Evolutionary conservation across 1,284 basidiomycete genomes (phyloP), one percentile per base, ranked within the genome.

Genomic region (Paramarasmius palmivorus): DNA sequence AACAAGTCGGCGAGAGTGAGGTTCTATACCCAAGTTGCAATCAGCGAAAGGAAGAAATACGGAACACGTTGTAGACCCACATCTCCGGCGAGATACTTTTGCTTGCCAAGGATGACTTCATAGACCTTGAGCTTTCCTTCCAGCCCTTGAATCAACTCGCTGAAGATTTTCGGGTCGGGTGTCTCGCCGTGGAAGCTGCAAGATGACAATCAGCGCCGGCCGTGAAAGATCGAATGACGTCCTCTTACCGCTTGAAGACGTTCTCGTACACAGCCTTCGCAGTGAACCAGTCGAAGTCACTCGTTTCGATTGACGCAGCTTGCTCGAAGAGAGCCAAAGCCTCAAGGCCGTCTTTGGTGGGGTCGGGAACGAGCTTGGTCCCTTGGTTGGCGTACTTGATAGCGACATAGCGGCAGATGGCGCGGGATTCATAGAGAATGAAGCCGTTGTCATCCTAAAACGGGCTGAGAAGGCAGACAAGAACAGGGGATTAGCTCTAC

Each of bases 11-110:
- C 71, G 12, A 73, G 61, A 6, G 70, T 69, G 12, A 73, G 40
- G n/a, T 65, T 63, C 70, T 72, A 10, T 20, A 32, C 36, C 20
- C 46, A 25, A 42, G 19, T 47, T 15, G 38, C 35, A 4, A 46
- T 20, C 12, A 39, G 23, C 10, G 50, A 44, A 42, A 23, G 25
- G 52, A 19, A 32, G 20, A 12, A 29, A 52, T 15, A 44, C 26
- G 48, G 17, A 36, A 44, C 22, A 7, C 7, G 25, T 39, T 23
- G 20, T n/a, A n/a, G 1, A 61, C 74, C 52, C 49, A 78, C 76
- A 59, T 82, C 68, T 10, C 82, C 82, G 36, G 73, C 79, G 17
- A 82, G 57, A 59, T 77, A 83, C 59, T 75, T 76, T 42, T 78
- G 73, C 62, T 79, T 81, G 55, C 69, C 62, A 23, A 85, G 67